Conservation (phyloP, 2,329 filamentous ascomycete genomes). For the Acarospora socialis region DNA sequence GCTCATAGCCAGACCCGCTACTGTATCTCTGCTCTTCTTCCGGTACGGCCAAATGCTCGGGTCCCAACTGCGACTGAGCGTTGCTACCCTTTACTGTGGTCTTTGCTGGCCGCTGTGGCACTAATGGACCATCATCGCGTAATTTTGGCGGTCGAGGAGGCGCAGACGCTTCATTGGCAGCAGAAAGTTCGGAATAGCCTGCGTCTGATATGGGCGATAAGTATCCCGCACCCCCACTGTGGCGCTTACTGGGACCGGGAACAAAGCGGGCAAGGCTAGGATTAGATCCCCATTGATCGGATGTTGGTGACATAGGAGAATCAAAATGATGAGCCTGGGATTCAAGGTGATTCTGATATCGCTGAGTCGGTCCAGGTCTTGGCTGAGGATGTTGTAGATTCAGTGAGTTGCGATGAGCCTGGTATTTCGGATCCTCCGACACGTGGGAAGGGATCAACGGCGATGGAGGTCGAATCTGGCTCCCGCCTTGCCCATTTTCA, state of each 20-base stretch:
- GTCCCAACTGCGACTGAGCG: constrained; percentile 24
- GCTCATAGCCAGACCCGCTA: constrained; percentile 14
- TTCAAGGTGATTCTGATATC: constrained; percentile 48
- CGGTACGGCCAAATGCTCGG: constrained; percentile 27
- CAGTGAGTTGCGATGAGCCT: constrained; percentile 48
- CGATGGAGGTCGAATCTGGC: constrained; percentile 40
- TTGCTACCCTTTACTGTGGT: constrained; percentile 17
- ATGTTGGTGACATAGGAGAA: constrained; percentile 26
- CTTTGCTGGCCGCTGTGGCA: constrained; percentile 37
- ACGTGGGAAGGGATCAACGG: constrained; percentile 48
- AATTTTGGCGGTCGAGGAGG: constrained; percentile 40
- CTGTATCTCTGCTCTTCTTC: constrained; percentile 15
- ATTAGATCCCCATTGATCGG: constrained; percentile 33
- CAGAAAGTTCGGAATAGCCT: constrained; percentile 30
- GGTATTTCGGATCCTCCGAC: constrained; percentile 47
- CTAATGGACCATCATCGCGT: constrained; percentile 42
- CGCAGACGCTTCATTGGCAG: constrained; percentile 18
- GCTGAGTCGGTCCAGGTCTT: constrained; percentile 45
- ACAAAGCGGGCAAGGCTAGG: constrained; percentile 25
- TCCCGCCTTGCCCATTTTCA: constrained; percentile 21
- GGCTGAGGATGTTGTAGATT: constrained; percentile 52
- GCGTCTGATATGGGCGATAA: constrained; percentile 33
- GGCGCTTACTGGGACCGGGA: constrained; percentile 17
- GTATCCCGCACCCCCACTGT: constrained; percentile 24
- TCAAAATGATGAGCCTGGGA: constrained; percentile 42